Evolutionary conservation across 257 asterid species (phyloP).

Genomic region (Datura wrightii): DNA sequence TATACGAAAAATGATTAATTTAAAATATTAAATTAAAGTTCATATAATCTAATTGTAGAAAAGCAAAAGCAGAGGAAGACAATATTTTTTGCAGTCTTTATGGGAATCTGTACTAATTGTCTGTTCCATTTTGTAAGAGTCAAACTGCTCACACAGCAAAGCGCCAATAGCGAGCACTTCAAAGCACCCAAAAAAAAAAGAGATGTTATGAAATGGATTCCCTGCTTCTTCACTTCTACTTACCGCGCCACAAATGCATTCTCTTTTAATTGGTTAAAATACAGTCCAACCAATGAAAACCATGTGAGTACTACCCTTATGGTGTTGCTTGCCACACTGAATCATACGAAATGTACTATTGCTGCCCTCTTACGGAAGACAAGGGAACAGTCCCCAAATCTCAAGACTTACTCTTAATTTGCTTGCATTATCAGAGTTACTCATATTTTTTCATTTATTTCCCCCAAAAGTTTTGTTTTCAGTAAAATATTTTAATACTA

Average conservation of each 20-base stretch:
- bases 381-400: constrained; percentile 60
- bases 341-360: constrained; percentile 24
- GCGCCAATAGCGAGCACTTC: constrained; percentile 22
- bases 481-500: neutral
- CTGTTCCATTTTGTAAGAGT: neutral
- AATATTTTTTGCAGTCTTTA: neutral
- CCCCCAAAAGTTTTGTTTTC: neutral
- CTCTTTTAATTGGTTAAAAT: neutral
- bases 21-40: no score
- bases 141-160: neutral
- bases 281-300: constrained; percentile 24
- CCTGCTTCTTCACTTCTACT: neutral
- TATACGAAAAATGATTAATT: no score
- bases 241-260: neutral
- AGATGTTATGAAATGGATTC: neutral
- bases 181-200: neutral
- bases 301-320: constrained; percentile 21
- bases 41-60: no score
- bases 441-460: neutral
- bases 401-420: constrained; percentile 38
- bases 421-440: neutral
- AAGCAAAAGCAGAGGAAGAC: no score
- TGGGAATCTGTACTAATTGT: neutral
- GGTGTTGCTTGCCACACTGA: constrained; percentile 46
- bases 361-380: constrained; percentile 42